phyloP scores from a whole-genome alignment of 805 yeast genomes.

The Saccharomycopsis fibuligera region DNA sequence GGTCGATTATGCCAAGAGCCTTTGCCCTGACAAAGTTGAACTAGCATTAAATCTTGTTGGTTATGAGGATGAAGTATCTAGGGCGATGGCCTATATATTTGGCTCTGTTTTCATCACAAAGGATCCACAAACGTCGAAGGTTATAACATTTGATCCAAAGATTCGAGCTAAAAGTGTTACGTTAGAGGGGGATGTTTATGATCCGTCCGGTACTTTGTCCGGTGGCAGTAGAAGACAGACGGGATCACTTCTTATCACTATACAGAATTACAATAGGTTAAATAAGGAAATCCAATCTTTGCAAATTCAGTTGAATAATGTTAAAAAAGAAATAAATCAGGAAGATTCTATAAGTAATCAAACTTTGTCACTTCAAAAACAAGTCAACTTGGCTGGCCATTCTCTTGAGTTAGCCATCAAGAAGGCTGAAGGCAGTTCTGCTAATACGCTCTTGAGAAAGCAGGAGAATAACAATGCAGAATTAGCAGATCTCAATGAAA shows the following conservation, averaged over 20 bases:
- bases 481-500: slow-evolving; percentile 35
- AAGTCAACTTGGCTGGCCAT: slow-evolving; percentile 50
- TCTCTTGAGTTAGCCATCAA: slow-evolving; percentile 50
- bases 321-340: slow-evolving; percentile 36
- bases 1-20: slow-evolving; percentile 59
- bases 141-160: slow-evolving; percentile 79
- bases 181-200: slow-evolving; percentile 87
- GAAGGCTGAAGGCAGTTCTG: slow-evolving; percentile 48
- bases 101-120: slow-evolving; percentile 85
- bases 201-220: slow-evolving; percentile 91
- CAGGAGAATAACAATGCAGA: slow-evolving; percentile 41
- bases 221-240: slow-evolving; percentile 81
- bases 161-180: slow-evolving; percentile 82
- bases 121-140: slow-evolving; percentile 83
- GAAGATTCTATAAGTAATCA: slow-evolving; percentile 40
- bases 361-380: slow-evolving; percentile 53
- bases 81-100: slow-evolving; percentile 88
- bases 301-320: slow-evolving; percentile 36
- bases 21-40: slow-evolving; percentile 82
- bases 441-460: slow-evolving; percentile 48
- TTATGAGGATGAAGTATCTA: slow-evolving; percentile 59
- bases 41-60: slow-evolving; percentile 79
- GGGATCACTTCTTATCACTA: slow-evolving; percentile 51
- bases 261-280: slow-evolving; percentile 56
- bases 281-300: slow-evolving; percentile 34